A percentile compares a stretch with the other conserved stretches of the same genome.
These are phyloP conservation scores for Syzygium syzygioides DNA, from an alignment of 441 rosid species.

Conservation along the genomic window DNA sequence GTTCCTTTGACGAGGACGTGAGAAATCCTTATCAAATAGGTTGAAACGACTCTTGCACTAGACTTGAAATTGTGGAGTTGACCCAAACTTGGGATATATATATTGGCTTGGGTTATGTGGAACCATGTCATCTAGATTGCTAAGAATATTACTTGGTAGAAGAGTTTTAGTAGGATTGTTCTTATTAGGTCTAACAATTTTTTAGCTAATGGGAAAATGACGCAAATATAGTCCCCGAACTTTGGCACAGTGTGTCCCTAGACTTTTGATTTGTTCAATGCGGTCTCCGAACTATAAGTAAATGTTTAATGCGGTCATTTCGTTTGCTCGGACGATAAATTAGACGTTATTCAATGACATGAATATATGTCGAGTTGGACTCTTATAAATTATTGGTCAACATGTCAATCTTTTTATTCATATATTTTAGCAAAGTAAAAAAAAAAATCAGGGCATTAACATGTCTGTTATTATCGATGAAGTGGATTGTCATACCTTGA, in stretches of 20 bases:
- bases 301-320: not conserved
- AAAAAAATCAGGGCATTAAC: accelerated
- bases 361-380: not conserved
- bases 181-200: not conserved
- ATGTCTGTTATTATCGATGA: not conserved
- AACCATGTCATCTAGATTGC: not conserved
- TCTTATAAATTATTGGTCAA: not conserved
- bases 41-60: not conserved
- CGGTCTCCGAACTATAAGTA: not conserved
- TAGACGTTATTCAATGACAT: accelerated
- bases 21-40: not conserved
- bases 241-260: accelerated
- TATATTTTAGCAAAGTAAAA: not conserved
- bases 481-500: accelerated
- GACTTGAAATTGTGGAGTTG: not conserved
- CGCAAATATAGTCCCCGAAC: accelerated
- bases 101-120: not conserved
- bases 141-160: not conserved
- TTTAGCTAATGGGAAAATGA: not conserved
- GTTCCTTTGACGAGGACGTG: not conserved
- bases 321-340: accelerated
- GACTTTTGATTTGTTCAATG: not conserved
- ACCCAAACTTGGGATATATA: not conserved
- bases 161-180: not conserved
- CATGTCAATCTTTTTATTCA: not conserved